Base-by-base conservation (phyloP, 1,284 basidiomycete genomes). In the Quambalaria eucalypti region DNA sequence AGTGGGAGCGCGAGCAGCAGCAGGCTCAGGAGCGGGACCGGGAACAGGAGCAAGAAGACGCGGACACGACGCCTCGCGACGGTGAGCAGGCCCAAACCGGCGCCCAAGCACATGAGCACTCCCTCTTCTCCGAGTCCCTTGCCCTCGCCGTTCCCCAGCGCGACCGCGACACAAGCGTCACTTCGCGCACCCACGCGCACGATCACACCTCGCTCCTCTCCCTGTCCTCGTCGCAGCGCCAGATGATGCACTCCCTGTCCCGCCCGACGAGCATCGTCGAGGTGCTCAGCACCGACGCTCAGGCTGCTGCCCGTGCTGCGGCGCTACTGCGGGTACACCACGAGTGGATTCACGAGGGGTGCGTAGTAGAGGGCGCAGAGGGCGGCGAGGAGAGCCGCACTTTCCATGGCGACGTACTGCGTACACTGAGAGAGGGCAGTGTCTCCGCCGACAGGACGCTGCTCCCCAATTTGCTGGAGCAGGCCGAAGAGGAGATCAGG, bases 181-280 rank as follows among this genome's bases (percentile, higher is more conserved):
- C 31, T 16, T 8, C 31, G 31, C 9, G 31, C 31, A 33, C 16
- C 9, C 9, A 8, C 9, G 9, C 8, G 31, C 31, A 16, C 21
- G n/a, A 21, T 26, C 42, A 46, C 25, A 19, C 42, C 21, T 26
- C 16, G 16, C 42, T 46, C 42, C 21, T 19, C 21, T 46, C 42
- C 7, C 2, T 19, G 16, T 46, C 42, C 4, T 23, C 25, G 4
- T n/a, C n/a, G n/a, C n/a, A n/a, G n/a, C 66, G 68, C 10, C 60
- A 64, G 1, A 49, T 64, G 29, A 68, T 67, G 54, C 68, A 68
- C 19, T 49, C 59, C 4, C 64, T 64, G 30, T 40, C 56, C 1
- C 59, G 62, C 4, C 64, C 66, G 0, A 68, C 68, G 12, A 60
- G 66, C 1, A 68, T 69, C 31, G 55, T 72, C 26, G 68, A 72